Evolutionary conservation across 2,329 filamentous ascomycete species (phyloP).

Genomic region (Sphaerulina musiva): DNA sequence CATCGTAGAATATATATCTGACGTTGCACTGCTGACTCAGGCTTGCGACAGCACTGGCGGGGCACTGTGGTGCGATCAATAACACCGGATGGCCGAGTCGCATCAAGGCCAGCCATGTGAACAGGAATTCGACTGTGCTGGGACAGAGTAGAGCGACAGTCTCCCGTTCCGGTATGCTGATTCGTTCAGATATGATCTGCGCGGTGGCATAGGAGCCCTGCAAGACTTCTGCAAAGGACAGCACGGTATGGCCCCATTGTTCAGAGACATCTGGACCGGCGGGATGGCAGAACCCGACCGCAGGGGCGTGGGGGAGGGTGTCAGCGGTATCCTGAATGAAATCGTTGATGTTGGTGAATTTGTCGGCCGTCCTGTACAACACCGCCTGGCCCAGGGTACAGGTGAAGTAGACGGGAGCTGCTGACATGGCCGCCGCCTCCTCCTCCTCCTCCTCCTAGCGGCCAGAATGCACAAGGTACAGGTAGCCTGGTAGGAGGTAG

Average conservation of each 20-base stretch:
- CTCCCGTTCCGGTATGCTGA: slow-evolving; percentile 17
- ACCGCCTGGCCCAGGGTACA: slow-evolving; percentile 55
- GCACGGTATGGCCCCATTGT: slow-evolving; percentile 23
- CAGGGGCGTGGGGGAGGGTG: slow-evolving; percentile 36
- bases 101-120: slow-evolving; percentile 56
- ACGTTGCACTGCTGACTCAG: slow-evolving; percentile 47
- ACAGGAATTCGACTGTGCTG: slow-evolving; percentile 53
- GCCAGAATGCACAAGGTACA: too few species aligned
- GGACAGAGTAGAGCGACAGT: slow-evolving; percentile 51
- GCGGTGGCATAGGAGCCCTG: slow-evolving; percentile 36
- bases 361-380: slow-evolving; percentile 25
- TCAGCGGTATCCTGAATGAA: slow-evolving; percentile 47
- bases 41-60: slow-evolving; percentile 45
- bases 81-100: slow-evolving; percentile 50
- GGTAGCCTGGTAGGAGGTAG: too few species aligned
- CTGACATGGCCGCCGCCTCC: background rate
- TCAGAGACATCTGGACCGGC: slow-evolving; percentile 4
- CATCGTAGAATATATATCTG: slow-evolving; percentile 43
- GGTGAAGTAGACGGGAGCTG: slow-evolving; percentile 46
- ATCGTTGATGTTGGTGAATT: slow-evolving; percentile 44
- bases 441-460: background rate
- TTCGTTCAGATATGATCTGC: slow-evolving; percentile 22
- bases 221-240: slow-evolving; percentile 35
- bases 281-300: slow-evolving; percentile 47
- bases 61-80: slow-evolving; percentile 50